Percentiles rank a stretch among this genome's conserved stretches.
Conservation (phyloP, 139 green algal species). For the Coelastrella sp. region DNA sequence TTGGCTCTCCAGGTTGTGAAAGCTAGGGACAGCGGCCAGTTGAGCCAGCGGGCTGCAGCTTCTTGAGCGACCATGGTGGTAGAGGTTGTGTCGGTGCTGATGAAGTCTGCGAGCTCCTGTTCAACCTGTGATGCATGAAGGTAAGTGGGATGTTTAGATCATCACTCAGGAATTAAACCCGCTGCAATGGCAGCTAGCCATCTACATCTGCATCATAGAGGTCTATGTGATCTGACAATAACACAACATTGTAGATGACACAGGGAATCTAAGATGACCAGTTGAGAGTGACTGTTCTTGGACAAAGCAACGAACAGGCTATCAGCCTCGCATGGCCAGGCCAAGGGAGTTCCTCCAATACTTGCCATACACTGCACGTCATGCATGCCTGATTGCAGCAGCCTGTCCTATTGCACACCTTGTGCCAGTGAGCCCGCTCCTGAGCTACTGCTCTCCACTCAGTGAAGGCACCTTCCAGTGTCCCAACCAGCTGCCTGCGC, state of each 20-base stretch:
- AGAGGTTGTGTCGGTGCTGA: neutral
- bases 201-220: too few species aligned
- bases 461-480: neutral
- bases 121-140: neutral
- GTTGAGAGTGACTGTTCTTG: too few species aligned
- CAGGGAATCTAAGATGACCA: too few species aligned
- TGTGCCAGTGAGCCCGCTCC: slow-evolving; percentile 36
- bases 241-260: too few species aligned
- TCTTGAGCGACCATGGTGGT: neutral
- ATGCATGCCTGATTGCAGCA: neutral
- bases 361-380: neutral
- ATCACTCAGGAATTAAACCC: neutral
- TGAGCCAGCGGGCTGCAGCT: neutral
- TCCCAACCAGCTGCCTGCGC: slow-evolving; percentile 18
- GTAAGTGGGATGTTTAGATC: neutral
- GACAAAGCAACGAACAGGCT: too few species aligned
- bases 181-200: too few species aligned
- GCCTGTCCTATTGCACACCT: neutral
- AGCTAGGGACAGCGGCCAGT: slow-evolving; percentile 11
- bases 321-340: too few species aligned
- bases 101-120: neutral
- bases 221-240: too few species aligned
- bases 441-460: slow-evolving; percentile 23
- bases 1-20: slow-evolving; percentile 22
- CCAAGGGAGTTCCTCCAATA: neutral